Evolutionary conservation across 768 basidiomycete genomes (phyloP), one percentile per base, ranked within the genome.

Genomic region (Pleurotus tuoliensis): DNA sequence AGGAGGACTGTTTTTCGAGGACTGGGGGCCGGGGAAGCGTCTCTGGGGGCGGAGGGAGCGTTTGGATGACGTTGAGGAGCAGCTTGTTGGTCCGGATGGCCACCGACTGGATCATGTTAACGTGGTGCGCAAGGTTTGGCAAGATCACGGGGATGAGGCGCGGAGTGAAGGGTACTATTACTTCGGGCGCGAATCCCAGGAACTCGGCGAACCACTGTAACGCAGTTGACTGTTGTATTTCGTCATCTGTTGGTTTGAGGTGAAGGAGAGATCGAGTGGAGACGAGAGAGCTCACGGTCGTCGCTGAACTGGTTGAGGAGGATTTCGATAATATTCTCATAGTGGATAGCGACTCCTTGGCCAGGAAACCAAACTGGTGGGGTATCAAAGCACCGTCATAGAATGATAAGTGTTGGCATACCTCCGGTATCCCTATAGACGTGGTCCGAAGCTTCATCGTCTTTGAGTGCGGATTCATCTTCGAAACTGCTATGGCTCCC

Each of bases 171-270:
- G 92, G 90, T 24, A 98, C 83, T 80, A 98, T 92, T 54, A 95
- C 92, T 66, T 94, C 92, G 54, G 90, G 86, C 1, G 87, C 88
- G 63, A 98, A 93, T 47, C 76, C 79, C 30, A 98, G 75, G 71
- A 98, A 94, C 61, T 94, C 92, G 5, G 91, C 83, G 20, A 99
- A 76, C 97, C 97, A 99, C 58, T 83, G 78, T 13, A 99, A 79
- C n/a, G 94, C 92, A 0, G 91, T 95, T 0, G 91, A 92, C 63
- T 97, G 93, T 61, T 97, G 94, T 25, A 96, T 91, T 66, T 96
- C 94, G 59, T 93, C 91, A 64, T 98, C 97, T 94, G 8, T 12
- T 9, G 20, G 7, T 44, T 22, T 51, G 56, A 45, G 37, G 34
- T 18, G 22, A 50, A 50, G 24, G 47, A 34, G 18, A 34, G 40